Evolutionary conservation across 768 basidiomycete genomes (phyloP), one percentile per base, ranked within the genome.

Genomic region (Leccinum arenicola): DNA sequence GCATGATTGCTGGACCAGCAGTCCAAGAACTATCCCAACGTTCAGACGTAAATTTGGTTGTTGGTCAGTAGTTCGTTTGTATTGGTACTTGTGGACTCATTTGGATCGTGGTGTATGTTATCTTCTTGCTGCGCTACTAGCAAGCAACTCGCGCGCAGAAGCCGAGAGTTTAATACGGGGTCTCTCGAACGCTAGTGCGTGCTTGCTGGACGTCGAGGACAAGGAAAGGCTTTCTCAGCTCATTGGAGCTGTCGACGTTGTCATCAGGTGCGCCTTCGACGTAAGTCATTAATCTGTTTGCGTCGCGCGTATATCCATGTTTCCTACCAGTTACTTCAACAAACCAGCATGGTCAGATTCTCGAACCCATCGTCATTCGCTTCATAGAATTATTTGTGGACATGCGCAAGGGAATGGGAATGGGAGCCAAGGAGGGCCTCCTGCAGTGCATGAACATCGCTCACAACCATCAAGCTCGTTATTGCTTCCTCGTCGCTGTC

Each of bases 1-100:
- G 95, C n/a, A 93, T 97, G 86, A 95, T 98, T 19, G 93, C 94
- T 6, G 89, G 88, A 3, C 95, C 95, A 15, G 91, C 91, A 0
- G 86, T 93, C 3, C 84, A 90, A 54, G 82, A 89, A 66, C 80
- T 97, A 52, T 82, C 83, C 50, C 78, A 78, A 62, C 76, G 85
- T 56, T 64, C 68, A 0, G 88, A 92, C 63, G 75, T 95, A 0
- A 79, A 87, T 55, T 73, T 97, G 29, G 72, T 90, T 6, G 84
- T 97, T 60, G 94, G 94, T 94, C 61, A 68, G 87, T 81, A 47
- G 25, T 35, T 25, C 21, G 47, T 55, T 52, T 55, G 59, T 54
- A 61, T 60, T 3, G 36, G 52, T 63, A 54, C 61, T 45, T 59
- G 33, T 48, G 59, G 31, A 64, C 68, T 70, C 38, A 61, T 67